Percentiles rank a stretch among this genome's conserved stretches.
phyloP scores from a whole-genome alignment of 2,329 filamentous ascomycete genomes.

The Neofusicoccum sp. region DNA sequence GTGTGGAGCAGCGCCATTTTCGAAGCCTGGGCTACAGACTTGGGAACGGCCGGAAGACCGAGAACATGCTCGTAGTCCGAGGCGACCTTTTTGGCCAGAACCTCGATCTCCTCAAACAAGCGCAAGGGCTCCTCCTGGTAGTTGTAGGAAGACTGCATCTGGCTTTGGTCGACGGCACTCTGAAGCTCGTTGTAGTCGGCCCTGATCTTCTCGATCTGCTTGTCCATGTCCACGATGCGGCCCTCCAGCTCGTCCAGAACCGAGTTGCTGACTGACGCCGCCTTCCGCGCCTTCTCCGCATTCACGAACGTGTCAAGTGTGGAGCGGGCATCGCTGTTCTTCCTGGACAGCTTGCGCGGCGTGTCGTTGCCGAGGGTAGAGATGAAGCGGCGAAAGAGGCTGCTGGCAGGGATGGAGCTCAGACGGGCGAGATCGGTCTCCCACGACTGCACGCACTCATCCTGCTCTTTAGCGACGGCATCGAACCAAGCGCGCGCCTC shows the following conservation, averaged over 20 bases:
- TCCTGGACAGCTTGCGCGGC: conserved; percentile 33
- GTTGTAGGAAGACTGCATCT: conserved; percentile 56
- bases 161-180: conserved; percentile 47
- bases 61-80: conserved; percentile 82
- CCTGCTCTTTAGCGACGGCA: conserved; percentile 68
- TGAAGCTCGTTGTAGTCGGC: conserved; percentile 49
- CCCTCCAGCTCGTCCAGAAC: conserved; percentile 67
- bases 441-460: conserved; percentile 65
- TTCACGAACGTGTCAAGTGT: conserved; percentile 29
- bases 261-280: conserved; percentile 67
- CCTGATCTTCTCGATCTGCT: conserved; percentile 44
- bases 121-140: conserved; percentile 67
- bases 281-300: conserved; percentile 67
- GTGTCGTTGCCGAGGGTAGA: conserved; percentile 23
- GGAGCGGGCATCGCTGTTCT: conserved; percentile 28
- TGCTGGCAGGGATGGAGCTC: conserved; percentile 64
- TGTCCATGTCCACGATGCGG: conserved; percentile 46
- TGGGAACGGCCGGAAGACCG: conserved; percentile 67
- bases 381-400: conserved; percentile 62
- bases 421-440: conserved; percentile 69
- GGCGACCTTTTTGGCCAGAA: conserved; percentile 81
- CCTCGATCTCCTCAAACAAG: conserved; percentile 81
- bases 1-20: conserved; percentile 67
- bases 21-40: conserved; percentile 62
- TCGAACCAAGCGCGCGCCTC: conserved; percentile 72